A percentile compares a stretch with the other conserved stretches of the same genome.
Evolutionary conservation across 1,284 basidiomycete species (phyloP).

Genomic region (Microbotryum violaceum): DNA sequence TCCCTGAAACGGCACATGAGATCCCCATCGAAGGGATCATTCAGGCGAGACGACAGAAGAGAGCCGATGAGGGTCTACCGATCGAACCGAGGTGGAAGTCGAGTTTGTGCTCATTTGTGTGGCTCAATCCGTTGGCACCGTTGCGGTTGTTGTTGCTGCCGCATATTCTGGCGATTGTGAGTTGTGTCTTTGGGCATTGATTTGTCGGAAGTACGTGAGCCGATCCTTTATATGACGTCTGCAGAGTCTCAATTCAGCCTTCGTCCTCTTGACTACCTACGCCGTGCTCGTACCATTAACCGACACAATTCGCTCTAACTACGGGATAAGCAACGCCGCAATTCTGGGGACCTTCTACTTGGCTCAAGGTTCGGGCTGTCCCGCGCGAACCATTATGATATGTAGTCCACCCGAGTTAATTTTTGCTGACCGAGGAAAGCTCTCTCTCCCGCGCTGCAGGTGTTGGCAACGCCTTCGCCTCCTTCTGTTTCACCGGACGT

Average conservation of each 20-base stretch:
- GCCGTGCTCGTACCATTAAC: conserved; percentile 31
- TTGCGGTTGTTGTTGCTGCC: conserved; percentile 53
- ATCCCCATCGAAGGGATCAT: conserved; percentile 47
- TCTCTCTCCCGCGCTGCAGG: conserved; percentile 38
- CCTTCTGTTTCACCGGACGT: conserved; percentile 47
- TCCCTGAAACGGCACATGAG: conserved; percentile 64
- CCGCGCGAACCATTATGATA: too few relatives aligned
- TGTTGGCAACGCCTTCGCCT: conserved; percentile 55
- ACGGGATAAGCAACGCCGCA: conserved; percentile 54
- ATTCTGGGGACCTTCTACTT: conserved; percentile 56
- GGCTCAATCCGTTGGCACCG: conserved; percentile 55
- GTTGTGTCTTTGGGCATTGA: conserved; percentile 34
- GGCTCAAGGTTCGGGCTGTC: conserved; percentile 38
- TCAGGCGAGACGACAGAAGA: conserved; percentile 35
- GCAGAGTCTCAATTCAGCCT: conserved; percentile 25
- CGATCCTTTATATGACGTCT: background rate
- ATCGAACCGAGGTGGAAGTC: background rate
- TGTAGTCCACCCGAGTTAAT: too few relatives aligned
- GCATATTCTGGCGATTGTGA: conserved; percentile 52
- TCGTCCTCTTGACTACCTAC: conserved; percentile 23
- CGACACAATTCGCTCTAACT: conserved; percentile 45
- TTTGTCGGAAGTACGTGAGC: conserved; percentile 10
- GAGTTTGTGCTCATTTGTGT: conserved; percentile 43
- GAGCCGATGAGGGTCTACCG: conserved; percentile 10
- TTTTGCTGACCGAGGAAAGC: background rate